Evolutionary conservation across 768 basidiomycete genomes (phyloP).

Genomic region (Lactarius trivialis): DNA sequence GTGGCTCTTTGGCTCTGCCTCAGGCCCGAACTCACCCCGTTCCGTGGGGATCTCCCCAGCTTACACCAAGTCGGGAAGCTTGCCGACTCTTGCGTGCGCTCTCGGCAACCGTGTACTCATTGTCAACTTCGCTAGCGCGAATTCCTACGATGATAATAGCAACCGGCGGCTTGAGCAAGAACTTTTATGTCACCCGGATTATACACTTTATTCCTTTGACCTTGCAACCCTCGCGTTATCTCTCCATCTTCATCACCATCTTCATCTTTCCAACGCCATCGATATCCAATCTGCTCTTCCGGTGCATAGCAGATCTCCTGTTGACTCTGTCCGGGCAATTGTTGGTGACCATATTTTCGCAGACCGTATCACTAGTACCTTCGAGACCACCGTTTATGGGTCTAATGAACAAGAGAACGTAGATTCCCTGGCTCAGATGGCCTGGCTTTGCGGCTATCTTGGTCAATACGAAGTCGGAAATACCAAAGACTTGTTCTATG

Average conservation of each 20-base stretch:
- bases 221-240: constrained; percentile 45
- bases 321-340: constrained; percentile 35
- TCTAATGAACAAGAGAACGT: constrained; percentile 16
- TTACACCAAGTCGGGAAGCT: constrained; percentile 37
- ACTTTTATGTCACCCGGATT: constrained; percentile 40
- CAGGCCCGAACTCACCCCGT: constrained; percentile 25
- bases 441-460: constrained; percentile 34
- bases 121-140: constrained; percentile 22
- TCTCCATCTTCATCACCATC: constrained; percentile 36
- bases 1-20: constrained; percentile 14
- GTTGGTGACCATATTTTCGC: constrained; percentile 22
- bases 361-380: constrained; percentile 24
- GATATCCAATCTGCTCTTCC: constrained; percentile 52
- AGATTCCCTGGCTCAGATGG: constrained; percentile 24
- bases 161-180: constrained; percentile 32
- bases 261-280: constrained; percentile 43
- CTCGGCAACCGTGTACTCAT: constrained; percentile 28
- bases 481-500: constrained; percentile 36
- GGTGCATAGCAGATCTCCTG: constrained; percentile 33
- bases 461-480: constrained; percentile 31
- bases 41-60: constrained; percentile 47
- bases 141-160: not conserved
- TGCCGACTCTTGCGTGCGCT: constrained; percentile 43
- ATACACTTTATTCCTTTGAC: constrained; percentile 49
- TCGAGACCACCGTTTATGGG: constrained; percentile 21